Base-by-base conservation (phyloP, 768 basidiomycete species). In the Xerocomellus chrysenteron region DNA sequence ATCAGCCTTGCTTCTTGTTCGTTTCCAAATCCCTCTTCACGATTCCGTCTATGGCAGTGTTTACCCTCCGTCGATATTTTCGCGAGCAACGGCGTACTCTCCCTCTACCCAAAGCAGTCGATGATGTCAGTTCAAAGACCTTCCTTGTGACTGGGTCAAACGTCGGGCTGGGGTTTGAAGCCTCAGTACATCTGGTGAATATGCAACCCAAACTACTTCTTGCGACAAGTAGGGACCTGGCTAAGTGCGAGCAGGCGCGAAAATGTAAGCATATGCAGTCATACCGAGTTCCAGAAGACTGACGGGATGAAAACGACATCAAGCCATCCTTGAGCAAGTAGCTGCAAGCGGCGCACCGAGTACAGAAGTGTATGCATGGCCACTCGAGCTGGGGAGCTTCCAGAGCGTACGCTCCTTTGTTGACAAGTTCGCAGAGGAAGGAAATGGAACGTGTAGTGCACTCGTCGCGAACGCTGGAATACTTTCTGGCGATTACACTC, bases 101-200 rank as follows among this genome's bases (percentile, higher is more conserved):
- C 24, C 71, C 67, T 24, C 50, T 17, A n/a, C 42, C 56, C 16
- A 44, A 19, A 41, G 30, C 42, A 32, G 39, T 55, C 3, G 70
- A 62, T 0, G 75, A 80, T 55, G 68, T 83, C 21, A 62, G 65
- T 11, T 78, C 76, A 8, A 80, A 79, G 61, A 80, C 78, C 7
- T 72, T 83, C n/a, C 50, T 84, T 21, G 75, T 85, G 24, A 72
- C 75, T 28, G 79, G 78, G 8, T 80, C 82, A 3, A 85, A 85
- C 59, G 72, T 72, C 24, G 84, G 67, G 30, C 47, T 72, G 19
- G 72, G 66, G 24, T 58, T 69, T 26, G 71, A 71, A 48, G 64
- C 74, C 6, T 61, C 68, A 4, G 59, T 66, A 24, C 69, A 73
- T 52, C 61, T 77, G 41, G 69, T 69, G 2, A 52, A 57, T 17